A percentile compares a stretch with the other conserved stretches of the same genome.
Evolutionary conservation across 2,329 filamentous ascomycete genomes (phyloP).

Genomic region (Achaetomium macrosporum): DNA sequence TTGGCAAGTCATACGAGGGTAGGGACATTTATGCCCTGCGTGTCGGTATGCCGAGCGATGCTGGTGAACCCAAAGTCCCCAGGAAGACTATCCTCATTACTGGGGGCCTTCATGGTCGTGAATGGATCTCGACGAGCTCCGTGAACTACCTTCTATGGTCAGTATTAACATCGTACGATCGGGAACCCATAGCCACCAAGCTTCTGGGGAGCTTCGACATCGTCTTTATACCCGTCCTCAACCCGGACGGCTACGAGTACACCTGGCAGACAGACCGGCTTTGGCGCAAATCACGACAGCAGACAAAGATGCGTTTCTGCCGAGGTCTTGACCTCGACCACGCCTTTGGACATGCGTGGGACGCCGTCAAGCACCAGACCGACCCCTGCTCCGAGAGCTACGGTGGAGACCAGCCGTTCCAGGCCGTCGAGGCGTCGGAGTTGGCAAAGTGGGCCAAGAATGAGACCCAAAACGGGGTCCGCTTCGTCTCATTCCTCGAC

Average conservation of each 20-base stretch:
- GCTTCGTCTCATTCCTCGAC: conserved; percentile 82
- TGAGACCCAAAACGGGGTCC: conserved; percentile 63
- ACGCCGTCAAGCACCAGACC: conserved; percentile 55
- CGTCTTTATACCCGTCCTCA: conserved; percentile 80
- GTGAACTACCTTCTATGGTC: conserved; percentile 88
- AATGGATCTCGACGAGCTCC: conserved; percentile 93
- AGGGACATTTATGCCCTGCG: conserved; percentile 78
- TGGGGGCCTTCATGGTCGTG: conserved; percentile 84
- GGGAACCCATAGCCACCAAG: conserved; percentile 63
- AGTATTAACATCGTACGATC: conserved; percentile 76
- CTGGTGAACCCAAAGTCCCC: conserved; percentile 28
- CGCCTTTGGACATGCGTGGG: conserved; percentile 80
- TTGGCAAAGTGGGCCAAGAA: conserved; percentile 80
- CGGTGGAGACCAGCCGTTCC: conserved; percentile 75
- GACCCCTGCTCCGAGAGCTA: conserved; percentile 92
- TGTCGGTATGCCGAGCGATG: conserved; percentile 48
- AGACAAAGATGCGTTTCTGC: conserved; percentile 76
- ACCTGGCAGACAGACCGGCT: conserved; percentile 87
- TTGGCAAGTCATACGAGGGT: conserved; percentile 84
- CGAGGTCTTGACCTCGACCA: conserved; percentile 85
- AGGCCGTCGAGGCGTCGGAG: conserved; percentile 69
- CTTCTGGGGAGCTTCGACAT: conserved; percentile 82
- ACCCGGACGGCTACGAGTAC: conserved; percentile 92
- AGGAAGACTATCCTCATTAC: conserved; percentile 46
- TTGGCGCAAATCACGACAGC: conserved; percentile 91